These are phyloP conservation scores for Gynostemma pentaphyllum DNA, from an alignment of 306 rosid genomes.

Conservation along the genomic window DNA sequence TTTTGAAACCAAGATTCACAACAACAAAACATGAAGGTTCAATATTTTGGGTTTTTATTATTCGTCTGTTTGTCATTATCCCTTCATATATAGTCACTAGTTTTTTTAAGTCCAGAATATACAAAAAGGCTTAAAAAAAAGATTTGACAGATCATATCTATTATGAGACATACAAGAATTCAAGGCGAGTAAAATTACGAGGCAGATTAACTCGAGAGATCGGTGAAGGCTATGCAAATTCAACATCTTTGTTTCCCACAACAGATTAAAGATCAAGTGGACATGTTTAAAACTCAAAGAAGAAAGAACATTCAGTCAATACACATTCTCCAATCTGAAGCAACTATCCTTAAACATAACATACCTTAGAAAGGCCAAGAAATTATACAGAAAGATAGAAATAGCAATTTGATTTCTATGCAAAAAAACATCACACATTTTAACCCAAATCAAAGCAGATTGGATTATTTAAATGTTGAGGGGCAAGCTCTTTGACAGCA, in stretches of 20 bases:
- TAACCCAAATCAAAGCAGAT: neutral
- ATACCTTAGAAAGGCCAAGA: neutral
- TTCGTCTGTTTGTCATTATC: too few relatives aligned
- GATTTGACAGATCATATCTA: too few relatives aligned
- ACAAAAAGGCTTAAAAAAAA: too few relatives aligned
- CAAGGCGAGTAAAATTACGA: neutral
- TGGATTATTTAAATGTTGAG: neutral
- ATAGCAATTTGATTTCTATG: neutral
- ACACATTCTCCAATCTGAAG: neutral
- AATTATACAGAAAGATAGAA: neutral
- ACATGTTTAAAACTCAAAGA: neutral
- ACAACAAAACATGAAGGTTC: too few relatives aligned
- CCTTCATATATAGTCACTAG: too few relatives aligned
- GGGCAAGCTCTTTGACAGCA: neutral
- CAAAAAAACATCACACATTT: conserved; percentile 2
- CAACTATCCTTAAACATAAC: neutral
- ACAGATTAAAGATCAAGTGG: neutral
- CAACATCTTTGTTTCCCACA: neutral
- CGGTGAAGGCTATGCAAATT: neutral
- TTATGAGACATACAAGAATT: too few relatives aligned
- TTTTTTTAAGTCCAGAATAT: too few relatives aligned
- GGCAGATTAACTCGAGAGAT: neutral
- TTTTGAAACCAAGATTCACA: too few relatives aligned
- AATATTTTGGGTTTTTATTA: too few relatives aligned
- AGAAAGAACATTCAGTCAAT: neutral